Conservation (phyloP, 2,329 filamentous ascomycete species). For the Chaetomium sp. region DNA sequence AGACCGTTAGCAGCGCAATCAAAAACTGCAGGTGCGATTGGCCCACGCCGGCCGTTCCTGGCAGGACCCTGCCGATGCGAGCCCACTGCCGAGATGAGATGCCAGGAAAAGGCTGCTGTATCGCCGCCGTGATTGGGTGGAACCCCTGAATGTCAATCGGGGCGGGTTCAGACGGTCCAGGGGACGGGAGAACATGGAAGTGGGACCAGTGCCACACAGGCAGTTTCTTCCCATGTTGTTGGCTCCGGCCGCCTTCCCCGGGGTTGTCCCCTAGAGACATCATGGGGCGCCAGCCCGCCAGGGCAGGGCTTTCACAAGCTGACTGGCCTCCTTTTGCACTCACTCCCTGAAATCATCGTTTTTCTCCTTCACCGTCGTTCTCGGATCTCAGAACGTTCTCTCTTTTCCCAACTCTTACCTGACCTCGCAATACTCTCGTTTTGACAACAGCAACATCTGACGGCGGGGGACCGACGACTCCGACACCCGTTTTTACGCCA, state of each 20-base stretch:
- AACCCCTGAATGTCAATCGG: neutral
- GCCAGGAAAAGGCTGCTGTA: conserved; percentile 14
- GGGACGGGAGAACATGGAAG: conserved; percentile 17
- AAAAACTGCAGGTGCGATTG: conserved; percentile 17
- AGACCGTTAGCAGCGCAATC: conserved; percentile 17
- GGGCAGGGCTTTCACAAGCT: conserved; percentile 3
- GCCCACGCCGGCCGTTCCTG: conserved; percentile 17
- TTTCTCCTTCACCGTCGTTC: conserved; percentile 5
- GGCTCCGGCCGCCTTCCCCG: conserved; percentile 9
- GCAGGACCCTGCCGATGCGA: conserved; percentile 14
- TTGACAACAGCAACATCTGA: neutral
- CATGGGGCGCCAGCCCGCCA: conserved; percentile 10
- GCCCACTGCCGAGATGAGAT: conserved; percentile 25
- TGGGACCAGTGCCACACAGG: conserved; percentile 7
- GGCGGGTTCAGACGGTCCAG: conserved; percentile 14
- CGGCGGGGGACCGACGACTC: neutral
- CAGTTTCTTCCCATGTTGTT: conserved; percentile 3
- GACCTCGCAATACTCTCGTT: conserved; percentile 8
- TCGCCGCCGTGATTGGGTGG: conserved; percentile 20
- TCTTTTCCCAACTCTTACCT: conserved; percentile 17
- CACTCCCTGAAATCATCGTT: conserved; percentile 5
- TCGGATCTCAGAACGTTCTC: conserved; percentile 16
- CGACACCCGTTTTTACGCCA: neutral
- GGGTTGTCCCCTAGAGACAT: conserved; percentile 9
- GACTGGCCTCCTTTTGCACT: conserved; percentile 16